Evolutionary conservation across 352 stramenopile genomes (phyloP).

Genomic region (Pythium graminicola): DNA sequence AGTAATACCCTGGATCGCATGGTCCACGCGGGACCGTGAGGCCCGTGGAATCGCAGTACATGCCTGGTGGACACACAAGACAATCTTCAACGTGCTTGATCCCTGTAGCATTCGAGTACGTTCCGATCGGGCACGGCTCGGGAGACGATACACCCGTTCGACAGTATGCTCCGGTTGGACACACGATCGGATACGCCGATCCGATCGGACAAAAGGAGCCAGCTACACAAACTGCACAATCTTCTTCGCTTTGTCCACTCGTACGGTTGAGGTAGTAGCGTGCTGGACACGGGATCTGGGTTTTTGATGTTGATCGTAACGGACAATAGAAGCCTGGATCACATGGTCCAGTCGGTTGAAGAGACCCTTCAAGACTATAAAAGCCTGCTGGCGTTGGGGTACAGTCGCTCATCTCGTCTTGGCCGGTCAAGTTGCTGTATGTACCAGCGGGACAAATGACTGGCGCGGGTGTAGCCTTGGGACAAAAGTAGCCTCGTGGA

Average conservation of each 20-base stretch:
- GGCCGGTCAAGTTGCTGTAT: slow-evolving; percentile 76
- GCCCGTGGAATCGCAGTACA: slow-evolving; percentile 86
- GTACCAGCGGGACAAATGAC: slow-evolving; percentile 79
- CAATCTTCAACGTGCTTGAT: slow-evolving; percentile 83
- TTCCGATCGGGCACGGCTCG: slow-evolving; percentile 86
- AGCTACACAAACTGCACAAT: slow-evolving; percentile 67
- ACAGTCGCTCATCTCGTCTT: slow-evolving; percentile 67
- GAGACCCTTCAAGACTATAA: slow-evolving; percentile 55
- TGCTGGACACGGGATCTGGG: slow-evolving; percentile 67
- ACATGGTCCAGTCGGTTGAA: slow-evolving; percentile 53
- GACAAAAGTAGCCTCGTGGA: slow-evolving; percentile 78
- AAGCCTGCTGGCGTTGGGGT: slow-evolving; percentile 63
- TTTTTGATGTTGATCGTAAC: slow-evolving; percentile 49
- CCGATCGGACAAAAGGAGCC: slow-evolving; percentile 62
- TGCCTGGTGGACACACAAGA: slow-evolving; percentile 76
- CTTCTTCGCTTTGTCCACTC: slow-evolving; percentile 51
- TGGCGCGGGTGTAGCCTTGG: slow-evolving; percentile 49
- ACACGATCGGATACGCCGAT: slow-evolving; percentile 54
- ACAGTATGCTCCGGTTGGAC: slow-evolving; percentile 83
- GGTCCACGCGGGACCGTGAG: slow-evolving; percentile 64
- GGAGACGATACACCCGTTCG: slow-evolving; percentile 67
- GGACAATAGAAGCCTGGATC: slow-evolving; percentile 84
- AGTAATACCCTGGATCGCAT: slow-evolving; percentile 91
- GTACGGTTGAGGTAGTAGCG: slow-evolving; percentile 70
- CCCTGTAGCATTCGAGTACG: slow-evolving; percentile 74